A percentile compares a stretch with the other conserved stretches of the same genome.
phyloP scores from a whole-genome alignment of 768 basidiomycete species.

The Boletellus emodensis region DNA sequence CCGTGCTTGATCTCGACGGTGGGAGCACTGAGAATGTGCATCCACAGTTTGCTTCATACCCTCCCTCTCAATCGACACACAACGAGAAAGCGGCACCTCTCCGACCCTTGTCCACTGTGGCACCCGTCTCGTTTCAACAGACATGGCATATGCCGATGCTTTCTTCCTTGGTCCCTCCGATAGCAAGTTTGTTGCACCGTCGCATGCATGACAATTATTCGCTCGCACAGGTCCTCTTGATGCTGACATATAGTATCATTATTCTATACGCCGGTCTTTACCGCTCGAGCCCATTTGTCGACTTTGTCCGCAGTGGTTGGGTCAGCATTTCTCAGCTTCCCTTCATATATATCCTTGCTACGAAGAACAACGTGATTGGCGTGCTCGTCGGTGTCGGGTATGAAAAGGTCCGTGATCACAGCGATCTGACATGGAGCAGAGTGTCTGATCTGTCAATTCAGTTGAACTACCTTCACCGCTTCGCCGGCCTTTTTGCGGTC shows the following conservation, averaged over 20 bases:
- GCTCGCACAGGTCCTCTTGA: conserved; percentile 44
- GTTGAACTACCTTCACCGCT: conserved; percentile 76
- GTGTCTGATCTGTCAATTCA: conserved; percentile 21
- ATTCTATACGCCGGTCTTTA: conserved; percentile 48
- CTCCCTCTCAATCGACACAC: not conserved
- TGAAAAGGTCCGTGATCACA: conserved; percentile 47
- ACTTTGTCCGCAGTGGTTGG: conserved; percentile 48
- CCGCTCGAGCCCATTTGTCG: conserved; percentile 48
- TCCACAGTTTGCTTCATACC: not conserved
- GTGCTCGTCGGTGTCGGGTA: conserved; percentile 59
- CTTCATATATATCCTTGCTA: conserved; percentile 55
- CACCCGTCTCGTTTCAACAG: conserved; percentile 1
- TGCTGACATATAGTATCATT: conserved; percentile 42
- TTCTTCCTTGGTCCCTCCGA: conserved; percentile 40
- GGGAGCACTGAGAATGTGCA: conserved; percentile 11
- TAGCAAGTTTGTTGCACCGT: conserved; percentile 40
- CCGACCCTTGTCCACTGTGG: conserved; percentile 5
- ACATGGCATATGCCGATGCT: conserved; percentile 34
- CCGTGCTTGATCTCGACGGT: conserved; percentile 17
- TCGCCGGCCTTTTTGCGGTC: conserved; percentile 53
- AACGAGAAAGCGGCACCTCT: conserved; percentile 16
- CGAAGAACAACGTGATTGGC: conserved; percentile 68
- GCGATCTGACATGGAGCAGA: not conserved
- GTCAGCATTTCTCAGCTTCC: conserved; percentile 59
- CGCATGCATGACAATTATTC: conserved; percentile 50